Evolutionary conservation across 2,329 filamentous ascomycete genomes (phyloP), one percentile per base, ranked within the genome.

Genomic region (Cytospora leucostoma): DNA sequence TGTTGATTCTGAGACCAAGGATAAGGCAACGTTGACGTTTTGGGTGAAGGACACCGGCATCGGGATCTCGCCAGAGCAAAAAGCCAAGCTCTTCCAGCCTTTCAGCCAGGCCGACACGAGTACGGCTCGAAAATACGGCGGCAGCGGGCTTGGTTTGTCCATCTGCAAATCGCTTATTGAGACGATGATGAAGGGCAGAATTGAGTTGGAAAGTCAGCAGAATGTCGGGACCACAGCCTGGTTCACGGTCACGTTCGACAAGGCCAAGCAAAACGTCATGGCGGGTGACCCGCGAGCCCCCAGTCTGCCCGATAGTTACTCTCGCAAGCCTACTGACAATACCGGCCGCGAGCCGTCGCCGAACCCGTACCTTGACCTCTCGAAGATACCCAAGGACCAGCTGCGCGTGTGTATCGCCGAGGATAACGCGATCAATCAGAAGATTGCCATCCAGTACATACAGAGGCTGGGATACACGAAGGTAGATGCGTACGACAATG

Each of bases 101-200:
- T 97, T 97, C 72, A 94, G 91, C 61, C 93, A 97, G 76, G 93
- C 94, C 1, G 93, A 97, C 75, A 90, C 89, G 55, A 95, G 91
- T 69, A 96, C 93, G 3, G 92, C 93, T 60, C 84, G 93, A 59
- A 95, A 93, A 72, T 97, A 97, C 70, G 93, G 93, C 49, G 93
- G 93, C 51, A 97, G 92, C 68, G 93, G 93, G 32, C 86, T 97
- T 2, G 93, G 93, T 2, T 82, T 97, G 51, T 96, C 91, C 71
- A 97, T 97, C 68, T 97, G 93, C 83, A 97, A 97, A 76, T 93
- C 91, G 0, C 87, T 97, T 51, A 93, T 97, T 66, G 91, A 97
- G 77, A 92, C 91, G 21, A 93, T 96, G 76, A 93, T 97, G 85
- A 88, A 91, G 66, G 93, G 93, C 50, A 87, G 84, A 65, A 96